phyloP scores from a whole-genome alignment of 129 eudicot genomes.

The Flaveria ramosissima region DNA sequence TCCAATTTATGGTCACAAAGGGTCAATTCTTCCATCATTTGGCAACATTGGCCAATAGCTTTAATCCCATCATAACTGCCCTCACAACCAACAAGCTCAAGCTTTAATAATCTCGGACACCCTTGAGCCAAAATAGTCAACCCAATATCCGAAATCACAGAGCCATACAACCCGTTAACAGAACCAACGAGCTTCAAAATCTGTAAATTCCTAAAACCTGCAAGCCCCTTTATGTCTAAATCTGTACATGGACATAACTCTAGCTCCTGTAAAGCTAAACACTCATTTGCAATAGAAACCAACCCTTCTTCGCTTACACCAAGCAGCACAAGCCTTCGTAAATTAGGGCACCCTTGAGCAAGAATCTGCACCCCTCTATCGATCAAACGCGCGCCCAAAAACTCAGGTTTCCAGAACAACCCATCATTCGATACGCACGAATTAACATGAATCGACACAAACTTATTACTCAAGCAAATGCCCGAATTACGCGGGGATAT shows the following conservation, averaged over 20 bases:
- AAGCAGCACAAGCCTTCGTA: conserved; percentile 55
- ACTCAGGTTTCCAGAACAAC: conserved; percentile 46
- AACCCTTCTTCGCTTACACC: conserved; percentile 64
- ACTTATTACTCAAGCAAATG: conserved; percentile 57
- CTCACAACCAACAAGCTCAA: conserved; percentile 93
- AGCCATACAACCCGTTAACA: conserved; percentile 67
- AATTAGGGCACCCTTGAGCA: conserved; percentile 65
- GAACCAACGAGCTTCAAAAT: conserved; percentile 67
- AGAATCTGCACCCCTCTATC: conserved; percentile 67
- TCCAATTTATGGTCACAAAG: conserved; percentile 74
- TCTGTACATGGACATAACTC: conserved; percentile 69
- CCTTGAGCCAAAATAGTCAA: conserved; percentile 90
- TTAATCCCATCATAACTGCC: conserved; percentile 95
- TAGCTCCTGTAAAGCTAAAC: conserved; percentile 70
- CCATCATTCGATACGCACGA: conserved; percentile 35
- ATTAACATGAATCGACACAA: conserved; percentile 46
- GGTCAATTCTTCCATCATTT: conserved; percentile 85
- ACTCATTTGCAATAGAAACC: conserved; percentile 51
- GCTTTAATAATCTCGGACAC: conserved; percentile 75
- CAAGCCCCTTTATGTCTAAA: conserved; percentile 51
- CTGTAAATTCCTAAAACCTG: conserved; percentile 65
- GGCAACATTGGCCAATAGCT: conserved; percentile 95
- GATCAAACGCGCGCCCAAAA: conserved; percentile 44
- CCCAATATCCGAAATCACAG: conserved; percentile 81
- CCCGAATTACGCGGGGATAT: conserved; percentile 54